Evolutionary conservation across 2,329 filamentous ascomycete species (phyloP).

Genomic region (Cladosporium sp.): DNA sequence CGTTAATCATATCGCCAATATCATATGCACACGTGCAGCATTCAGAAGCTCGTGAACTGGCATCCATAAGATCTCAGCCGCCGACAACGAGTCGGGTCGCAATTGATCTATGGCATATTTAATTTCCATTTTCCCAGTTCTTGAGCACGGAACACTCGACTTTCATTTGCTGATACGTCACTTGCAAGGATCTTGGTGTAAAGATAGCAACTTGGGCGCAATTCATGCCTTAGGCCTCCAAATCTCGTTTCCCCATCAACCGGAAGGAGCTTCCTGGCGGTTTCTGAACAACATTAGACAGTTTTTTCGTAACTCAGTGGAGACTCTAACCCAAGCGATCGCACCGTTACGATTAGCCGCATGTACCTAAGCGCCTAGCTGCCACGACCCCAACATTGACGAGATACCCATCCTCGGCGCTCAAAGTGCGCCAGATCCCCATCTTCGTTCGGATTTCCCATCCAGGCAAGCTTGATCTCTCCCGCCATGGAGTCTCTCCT

Average conservation of each 20-base stretch:
- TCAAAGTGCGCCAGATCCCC: background rate
- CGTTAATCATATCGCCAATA: background rate
- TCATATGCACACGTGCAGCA: background rate
- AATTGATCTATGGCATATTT: background rate
- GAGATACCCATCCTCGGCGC: slow-evolving; percentile 3
- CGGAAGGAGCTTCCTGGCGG: background rate
- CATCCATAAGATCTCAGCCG: background rate
- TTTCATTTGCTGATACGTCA: background rate
- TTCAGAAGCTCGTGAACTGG: background rate
- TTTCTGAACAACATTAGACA: background rate
- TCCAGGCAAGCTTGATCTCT: background rate
- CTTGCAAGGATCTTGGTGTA: background rate
- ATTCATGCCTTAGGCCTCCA: background rate
- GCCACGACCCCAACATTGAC: slow-evolving; percentile 9
- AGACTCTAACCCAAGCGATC: slow-evolving; percentile 4
- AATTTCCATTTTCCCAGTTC: background rate
- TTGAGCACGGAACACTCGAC: background rate
- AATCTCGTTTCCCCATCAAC: background rate
- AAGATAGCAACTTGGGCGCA: background rate
- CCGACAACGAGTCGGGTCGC: background rate
- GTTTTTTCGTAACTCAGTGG: slow-evolving; percentile 5
- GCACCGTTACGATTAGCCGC: slow-evolving; percentile 14
- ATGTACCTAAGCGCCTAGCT: slow-evolving; percentile 15
- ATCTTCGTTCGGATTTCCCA: background rate
- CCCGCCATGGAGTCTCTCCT: slow-evolving; percentile 80